phyloP scores from a whole-genome alignment of 2,329 filamentous ascomycete genomes.

The Cryphonectria radicalis region DNA sequence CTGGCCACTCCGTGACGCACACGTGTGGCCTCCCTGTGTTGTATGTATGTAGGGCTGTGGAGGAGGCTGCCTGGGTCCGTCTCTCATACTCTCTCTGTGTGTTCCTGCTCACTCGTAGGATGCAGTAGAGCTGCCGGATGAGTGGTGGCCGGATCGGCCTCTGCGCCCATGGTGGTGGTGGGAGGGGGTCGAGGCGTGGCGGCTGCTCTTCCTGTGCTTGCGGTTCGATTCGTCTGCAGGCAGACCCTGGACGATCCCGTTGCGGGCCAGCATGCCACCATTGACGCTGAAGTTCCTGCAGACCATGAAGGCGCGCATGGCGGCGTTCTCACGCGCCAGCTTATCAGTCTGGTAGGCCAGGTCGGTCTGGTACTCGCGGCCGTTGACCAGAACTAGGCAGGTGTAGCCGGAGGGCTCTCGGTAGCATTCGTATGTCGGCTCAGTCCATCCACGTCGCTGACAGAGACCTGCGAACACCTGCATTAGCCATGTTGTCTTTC shows the following conservation, averaged over 20 bases:
- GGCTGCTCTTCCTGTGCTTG: slow-evolving; percentile 57
- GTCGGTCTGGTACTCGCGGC: slow-evolving; percentile 94
- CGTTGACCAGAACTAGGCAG: slow-evolving; percentile 93
- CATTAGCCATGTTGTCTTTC: slow-evolving; percentile 24
- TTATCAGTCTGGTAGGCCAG: slow-evolving; percentile 79
- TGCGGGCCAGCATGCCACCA: slow-evolving; percentile 82
- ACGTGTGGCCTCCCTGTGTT: background rate
- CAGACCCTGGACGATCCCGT: slow-evolving; percentile 69
- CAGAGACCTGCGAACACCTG: slow-evolving; percentile 73
- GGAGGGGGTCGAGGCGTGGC: slow-evolving; percentile 49
- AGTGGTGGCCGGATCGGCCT: slow-evolving; percentile 61
- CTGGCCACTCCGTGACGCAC: background rate
- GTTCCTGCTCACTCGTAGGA: slow-evolving; percentile 55
- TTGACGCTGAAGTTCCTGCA: slow-evolving; percentile 98
- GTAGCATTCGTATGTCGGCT: slow-evolving; percentile 87
- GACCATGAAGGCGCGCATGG: slow-evolving; percentile 95
- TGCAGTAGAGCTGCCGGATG: slow-evolving; percentile 65
- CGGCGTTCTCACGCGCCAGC: slow-evolving; percentile 88
- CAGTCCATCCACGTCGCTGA: slow-evolving; percentile 90
- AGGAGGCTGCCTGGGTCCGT: background rate
- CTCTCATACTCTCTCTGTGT: background rate
- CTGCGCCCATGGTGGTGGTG: slow-evolving; percentile 45
- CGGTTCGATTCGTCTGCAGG: slow-evolving; percentile 57
- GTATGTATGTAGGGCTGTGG: slow-evolving; percentile 16
- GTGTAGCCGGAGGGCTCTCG: slow-evolving; percentile 75